Evolutionary conservation across 441 rosid species (phyloP).

Genomic region (Francoa sonchifolia): DNA sequence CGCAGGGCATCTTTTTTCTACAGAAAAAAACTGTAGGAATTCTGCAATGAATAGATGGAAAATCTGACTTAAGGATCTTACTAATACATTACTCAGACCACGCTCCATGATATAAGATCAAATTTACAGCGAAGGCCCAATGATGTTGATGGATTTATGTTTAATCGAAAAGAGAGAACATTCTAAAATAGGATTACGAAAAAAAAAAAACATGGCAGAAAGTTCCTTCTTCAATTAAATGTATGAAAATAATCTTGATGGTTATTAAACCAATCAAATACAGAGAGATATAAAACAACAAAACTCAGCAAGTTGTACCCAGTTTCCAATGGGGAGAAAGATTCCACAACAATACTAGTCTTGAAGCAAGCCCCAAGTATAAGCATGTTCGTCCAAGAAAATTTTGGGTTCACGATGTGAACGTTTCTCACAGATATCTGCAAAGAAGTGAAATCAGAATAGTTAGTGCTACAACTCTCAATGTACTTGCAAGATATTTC

Average conservation of each 20-base stretch:
- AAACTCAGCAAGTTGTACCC: slow-evolving; percentile 31
- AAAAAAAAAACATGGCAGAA: too few relatives aligned
- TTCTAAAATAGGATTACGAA: too few relatives aligned
- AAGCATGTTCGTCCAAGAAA: slow-evolving; percentile 53
- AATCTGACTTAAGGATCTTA: too few relatives aligned
- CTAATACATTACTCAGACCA: neutral
- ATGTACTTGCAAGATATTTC: neutral
- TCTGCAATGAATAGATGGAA: too few relatives aligned
- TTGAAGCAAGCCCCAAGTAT: slow-evolving; percentile 77
- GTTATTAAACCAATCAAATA: slow-evolving; percentile 1
- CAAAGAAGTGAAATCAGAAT: slow-evolving; percentile 8
- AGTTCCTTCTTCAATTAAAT: too few relatives aligned
- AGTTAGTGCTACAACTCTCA: neutral
- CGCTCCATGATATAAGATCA: neutral
- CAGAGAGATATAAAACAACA: slow-evolving; percentile 3
- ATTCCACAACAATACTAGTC: slow-evolving; percentile 55
- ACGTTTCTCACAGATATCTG: slow-evolving; percentile 63
- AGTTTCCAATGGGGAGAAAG: slow-evolving; percentile 66
- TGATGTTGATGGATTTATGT: too few relatives aligned
- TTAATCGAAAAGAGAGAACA: too few relatives aligned
- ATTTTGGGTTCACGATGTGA: slow-evolving; percentile 68
- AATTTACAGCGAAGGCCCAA: too few relatives aligned
- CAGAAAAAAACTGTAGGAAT: too few relatives aligned
- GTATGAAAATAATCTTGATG: neutral
- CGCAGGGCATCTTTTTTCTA: too few relatives aligned